Percentiles rank a stretch among this genome's conserved stretches.
These are phyloP conservation scores for Lagenaria siceraria DNA, from an alignment of 306 rosid species.

Conservation along the genomic window DNA sequence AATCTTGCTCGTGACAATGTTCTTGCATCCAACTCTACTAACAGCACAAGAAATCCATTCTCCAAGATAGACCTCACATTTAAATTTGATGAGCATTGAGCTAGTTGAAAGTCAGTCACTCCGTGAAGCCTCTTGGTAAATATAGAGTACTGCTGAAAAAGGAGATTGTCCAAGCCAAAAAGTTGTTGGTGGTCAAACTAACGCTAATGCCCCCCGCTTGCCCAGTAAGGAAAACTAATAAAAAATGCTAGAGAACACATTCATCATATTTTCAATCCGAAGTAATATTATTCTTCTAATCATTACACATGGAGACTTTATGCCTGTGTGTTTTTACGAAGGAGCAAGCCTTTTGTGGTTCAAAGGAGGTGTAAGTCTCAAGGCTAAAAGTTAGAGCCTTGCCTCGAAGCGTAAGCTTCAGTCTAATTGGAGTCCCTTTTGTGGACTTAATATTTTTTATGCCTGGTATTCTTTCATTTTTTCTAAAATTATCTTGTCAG, in stretches of 20 bases:
- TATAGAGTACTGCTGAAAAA: background rate
- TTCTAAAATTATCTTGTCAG: too few relatives aligned
- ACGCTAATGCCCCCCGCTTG: background rate
- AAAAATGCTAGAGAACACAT: background rate
- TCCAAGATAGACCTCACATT: background rate
- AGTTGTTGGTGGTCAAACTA: background rate
- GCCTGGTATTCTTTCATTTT: too few relatives aligned
- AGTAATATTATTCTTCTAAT: background rate
- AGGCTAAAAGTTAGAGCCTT: background rate
- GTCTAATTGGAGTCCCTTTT: too few relatives aligned
- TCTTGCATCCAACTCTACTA: background rate
- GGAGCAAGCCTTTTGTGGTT: background rate
- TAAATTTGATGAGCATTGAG: background rate
- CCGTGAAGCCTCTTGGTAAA: background rate
- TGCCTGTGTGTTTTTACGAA: background rate
- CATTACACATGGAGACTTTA: background rate
- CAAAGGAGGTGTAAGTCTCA: background rate
- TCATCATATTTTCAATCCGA: background rate
- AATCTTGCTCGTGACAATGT: background rate
- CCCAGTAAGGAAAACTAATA: background rate
- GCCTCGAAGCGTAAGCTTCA: background rate
- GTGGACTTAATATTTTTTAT: too few relatives aligned
- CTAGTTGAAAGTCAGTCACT: background rate
- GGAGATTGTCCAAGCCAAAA: background rate
- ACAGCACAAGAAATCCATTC: background rate